Percentiles rank a stretch among this genome's conserved stretches.
Conservation (phyloP, 2,329 filamentous ascomycete genomes). For the Trichoderma gracile region DNA sequence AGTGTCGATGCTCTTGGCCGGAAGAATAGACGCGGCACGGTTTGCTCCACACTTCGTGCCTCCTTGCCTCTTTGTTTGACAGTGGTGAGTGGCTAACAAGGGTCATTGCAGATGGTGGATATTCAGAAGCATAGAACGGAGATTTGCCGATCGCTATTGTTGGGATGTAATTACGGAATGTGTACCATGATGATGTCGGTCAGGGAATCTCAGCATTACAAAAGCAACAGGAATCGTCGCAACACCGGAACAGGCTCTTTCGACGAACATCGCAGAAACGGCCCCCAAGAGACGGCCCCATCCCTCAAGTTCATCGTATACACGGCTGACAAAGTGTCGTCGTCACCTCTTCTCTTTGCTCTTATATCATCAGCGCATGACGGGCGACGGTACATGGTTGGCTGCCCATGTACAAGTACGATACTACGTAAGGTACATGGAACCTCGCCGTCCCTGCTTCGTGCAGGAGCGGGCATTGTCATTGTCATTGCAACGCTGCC, state of each 20-base stretch:
- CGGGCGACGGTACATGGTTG: not conserved
- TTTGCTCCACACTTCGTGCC: too few species aligned
- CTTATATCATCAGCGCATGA: not conserved
- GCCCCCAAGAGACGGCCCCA: constrained; percentile 8
- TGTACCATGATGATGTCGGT: constrained; percentile 5
- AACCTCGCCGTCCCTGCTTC: too few species aligned
- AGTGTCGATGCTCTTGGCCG: not conserved
- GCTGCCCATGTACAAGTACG: not conserved
- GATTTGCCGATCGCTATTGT: constrained; percentile 8
- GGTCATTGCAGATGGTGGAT: not conserved
- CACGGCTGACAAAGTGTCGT: not conserved
- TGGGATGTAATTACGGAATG: not conserved
- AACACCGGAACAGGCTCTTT: not conserved
- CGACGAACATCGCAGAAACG: constrained; percentile 11
- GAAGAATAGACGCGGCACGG: not conserved
- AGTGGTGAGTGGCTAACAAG: constrained; percentile 8
- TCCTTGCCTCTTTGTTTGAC: not conserved
- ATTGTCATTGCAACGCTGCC: not conserved
- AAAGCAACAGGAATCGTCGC: constrained; percentile 5
- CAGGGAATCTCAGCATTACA: not conserved
- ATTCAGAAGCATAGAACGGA: not conserved
- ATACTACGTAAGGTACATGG: not conserved
- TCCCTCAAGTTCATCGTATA: constrained; percentile 6
- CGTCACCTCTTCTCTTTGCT: not conserved
- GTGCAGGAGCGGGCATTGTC: too few species aligned